phyloP scores from a whole-genome alignment of 2,329 filamentous ascomycete species.

The Epichloe hybrida region DNA sequence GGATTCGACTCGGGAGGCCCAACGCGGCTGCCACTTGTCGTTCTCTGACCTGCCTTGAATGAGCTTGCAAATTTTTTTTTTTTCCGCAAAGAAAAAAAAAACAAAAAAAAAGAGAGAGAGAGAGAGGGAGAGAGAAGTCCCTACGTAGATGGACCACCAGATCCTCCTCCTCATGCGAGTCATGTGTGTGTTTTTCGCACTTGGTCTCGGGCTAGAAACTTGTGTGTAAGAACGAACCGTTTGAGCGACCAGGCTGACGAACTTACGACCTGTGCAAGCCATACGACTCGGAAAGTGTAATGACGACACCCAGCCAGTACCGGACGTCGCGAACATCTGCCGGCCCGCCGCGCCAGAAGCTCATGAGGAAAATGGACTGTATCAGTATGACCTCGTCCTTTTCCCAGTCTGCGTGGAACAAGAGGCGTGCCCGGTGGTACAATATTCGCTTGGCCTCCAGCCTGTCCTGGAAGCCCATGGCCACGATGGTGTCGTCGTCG shows the following conservation, averaged over 20 bases:
- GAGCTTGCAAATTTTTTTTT: too few species aligned
- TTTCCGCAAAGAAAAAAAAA: not conserved
- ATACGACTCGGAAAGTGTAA: constrained; percentile 36
- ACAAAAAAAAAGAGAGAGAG: too few species aligned
- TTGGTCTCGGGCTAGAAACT: constrained; percentile 13
- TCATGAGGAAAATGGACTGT: constrained; percentile 39
- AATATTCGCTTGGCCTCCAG: constrained; percentile 35
- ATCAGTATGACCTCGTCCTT: constrained; percentile 34
- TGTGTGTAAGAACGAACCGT: not conserved
- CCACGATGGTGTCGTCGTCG: constrained; percentile 28
- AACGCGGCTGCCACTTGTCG: constrained; percentile 23
- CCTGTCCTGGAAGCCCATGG: constrained; percentile 32
- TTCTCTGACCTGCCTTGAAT: constrained; percentile 18
- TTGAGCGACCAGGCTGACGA: not conserved
- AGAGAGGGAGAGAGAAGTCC: too few species aligned
- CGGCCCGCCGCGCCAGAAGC: constrained; percentile 39
- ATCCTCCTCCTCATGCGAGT: constrained; percentile 29
- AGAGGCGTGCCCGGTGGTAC: constrained; percentile 34
- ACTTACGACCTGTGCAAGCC: constrained; percentile 28
- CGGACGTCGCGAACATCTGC: constrained; percentile 32
- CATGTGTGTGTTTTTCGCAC: constrained; percentile 13
- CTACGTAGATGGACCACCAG: constrained; percentile 41
- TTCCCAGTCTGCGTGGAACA: constrained; percentile 41
- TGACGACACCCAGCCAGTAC: constrained; percentile 37
- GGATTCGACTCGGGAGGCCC: constrained; percentile 22